Evolutionary conservation across 441 rosid genomes (phyloP).

Genomic region (Pelargonium fulgidum): DNA sequence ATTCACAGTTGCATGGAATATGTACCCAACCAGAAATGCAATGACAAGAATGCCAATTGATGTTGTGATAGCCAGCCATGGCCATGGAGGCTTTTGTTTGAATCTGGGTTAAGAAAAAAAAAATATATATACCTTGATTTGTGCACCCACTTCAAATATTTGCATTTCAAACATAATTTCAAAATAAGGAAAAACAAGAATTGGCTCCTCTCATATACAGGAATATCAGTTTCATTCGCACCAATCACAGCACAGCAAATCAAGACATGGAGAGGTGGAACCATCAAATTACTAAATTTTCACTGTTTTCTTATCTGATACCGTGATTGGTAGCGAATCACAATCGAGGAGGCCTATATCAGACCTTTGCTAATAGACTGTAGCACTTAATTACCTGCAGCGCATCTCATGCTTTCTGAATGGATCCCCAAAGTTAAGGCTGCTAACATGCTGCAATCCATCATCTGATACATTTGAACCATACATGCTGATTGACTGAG

Average conservation of each 20-base stretch:
- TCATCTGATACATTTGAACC: constrained; percentile 58
- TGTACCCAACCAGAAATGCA: constrained; percentile 66
- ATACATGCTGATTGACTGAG: constrained; percentile 67
- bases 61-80: constrained; percentile 68
- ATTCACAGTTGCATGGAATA: constrained; percentile 63
- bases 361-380: neutral
- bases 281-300: too few species aligned
- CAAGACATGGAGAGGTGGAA: too few species aligned
- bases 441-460: constrained; percentile 51
- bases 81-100: constrained; percentile 63
- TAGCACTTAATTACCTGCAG: constrained; percentile 48
- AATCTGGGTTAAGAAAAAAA: constrained; percentile 40
- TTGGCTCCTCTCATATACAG: too few species aligned
- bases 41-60: constrained; percentile 57
- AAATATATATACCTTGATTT: constrained; percentile 17
- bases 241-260: too few species aligned
- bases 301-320: too few species aligned
- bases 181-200: constrained; percentile 20
- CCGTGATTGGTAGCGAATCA: too few species aligned
- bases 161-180: constrained; percentile 4
- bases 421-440: constrained; percentile 91
- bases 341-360: too few species aligned
- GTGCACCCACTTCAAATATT: constrained; percentile 14
- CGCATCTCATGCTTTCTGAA: constrained; percentile 84
- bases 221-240: too few species aligned